Evolutionary conservation across 2,329 filamentous ascomycete species (phyloP).

Genomic region (Fusarium devonianum): DNA sequence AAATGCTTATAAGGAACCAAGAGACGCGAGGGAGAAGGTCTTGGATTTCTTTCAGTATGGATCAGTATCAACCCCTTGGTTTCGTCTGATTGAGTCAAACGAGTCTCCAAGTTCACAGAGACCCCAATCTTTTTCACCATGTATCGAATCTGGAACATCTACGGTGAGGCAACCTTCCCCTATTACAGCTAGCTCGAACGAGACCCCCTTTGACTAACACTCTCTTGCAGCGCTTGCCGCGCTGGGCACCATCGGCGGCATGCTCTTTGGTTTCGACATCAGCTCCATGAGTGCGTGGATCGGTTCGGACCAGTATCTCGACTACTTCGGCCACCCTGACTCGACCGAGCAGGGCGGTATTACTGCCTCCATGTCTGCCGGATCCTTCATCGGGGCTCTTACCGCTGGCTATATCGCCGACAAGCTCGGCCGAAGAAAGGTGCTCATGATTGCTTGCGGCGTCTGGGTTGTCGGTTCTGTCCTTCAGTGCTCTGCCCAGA

Average conservation of each 20-base stretch:
- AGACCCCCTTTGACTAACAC: constrained; percentile 22
- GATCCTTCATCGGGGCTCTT: constrained; percentile 56
- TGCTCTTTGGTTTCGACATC: constrained; percentile 64
- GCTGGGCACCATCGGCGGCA: constrained; percentile 52
- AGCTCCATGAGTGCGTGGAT: constrained; percentile 66
- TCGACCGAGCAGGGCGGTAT: constrained; percentile 58
- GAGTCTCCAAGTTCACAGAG: neutral
- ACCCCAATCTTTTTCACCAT: constrained; percentile 35
- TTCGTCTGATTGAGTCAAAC: constrained; percentile 1
- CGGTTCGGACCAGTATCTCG: constrained; percentile 57
- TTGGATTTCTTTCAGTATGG: neutral
- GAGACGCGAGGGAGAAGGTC: neutral
- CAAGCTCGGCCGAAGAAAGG: constrained; percentile 53
- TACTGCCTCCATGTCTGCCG: constrained; percentile 57
- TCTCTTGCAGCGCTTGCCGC: constrained; percentile 44
- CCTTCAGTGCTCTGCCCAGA: constrained; percentile 65
- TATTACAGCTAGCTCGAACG: neutral
- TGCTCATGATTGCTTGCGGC: constrained; percentile 54
- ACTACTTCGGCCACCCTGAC: constrained; percentile 58
- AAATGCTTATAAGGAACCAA: constrained; percentile 31
- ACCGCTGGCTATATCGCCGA: constrained; percentile 56
- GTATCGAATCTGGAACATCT: constrained; percentile 50
- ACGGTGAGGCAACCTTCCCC: constrained; percentile 37
- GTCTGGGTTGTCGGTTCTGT: constrained; percentile 66
- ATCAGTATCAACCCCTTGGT: constrained; percentile 10